Percentiles rank a stretch among this genome's conserved stretches.
Conservation (phyloP, 2,329 filamentous ascomycete species). For the Neopestalotiopsis sp. region DNA sequence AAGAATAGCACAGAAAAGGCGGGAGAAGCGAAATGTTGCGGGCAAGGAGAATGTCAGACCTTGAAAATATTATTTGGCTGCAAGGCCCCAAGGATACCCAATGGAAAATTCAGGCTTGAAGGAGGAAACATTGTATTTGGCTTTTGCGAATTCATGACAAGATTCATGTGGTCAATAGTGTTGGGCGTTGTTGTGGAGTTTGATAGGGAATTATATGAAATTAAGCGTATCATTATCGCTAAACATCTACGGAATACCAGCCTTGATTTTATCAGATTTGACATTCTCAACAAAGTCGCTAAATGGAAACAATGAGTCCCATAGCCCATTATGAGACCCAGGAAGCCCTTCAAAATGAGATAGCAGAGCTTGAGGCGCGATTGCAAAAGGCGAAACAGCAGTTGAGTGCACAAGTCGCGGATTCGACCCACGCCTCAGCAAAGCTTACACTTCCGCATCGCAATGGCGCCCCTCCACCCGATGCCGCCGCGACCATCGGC, state of each 20-base stretch:
- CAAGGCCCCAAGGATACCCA: not conserved
- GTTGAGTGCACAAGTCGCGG: conserved; percentile 22
- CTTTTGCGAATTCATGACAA: not conserved
- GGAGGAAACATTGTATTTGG: not conserved
- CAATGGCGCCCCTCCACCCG: conserved; percentile 17
- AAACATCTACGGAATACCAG: not conserved
- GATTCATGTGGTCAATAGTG: not conserved
- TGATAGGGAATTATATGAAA: conserved; percentile 16
- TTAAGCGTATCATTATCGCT: conserved; percentile 10
- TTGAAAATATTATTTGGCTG: not conserved
- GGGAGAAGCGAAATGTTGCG: conserved; percentile 49
- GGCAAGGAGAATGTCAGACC: conserved; percentile 36
- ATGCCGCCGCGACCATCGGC: not conserved
- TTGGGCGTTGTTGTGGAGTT: conserved; percentile 13
- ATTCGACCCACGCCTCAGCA: conserved; percentile 17
- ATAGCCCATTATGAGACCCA: conserved; percentile 20
- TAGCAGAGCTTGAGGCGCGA: conserved; percentile 60
- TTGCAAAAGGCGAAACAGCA: conserved; percentile 46
- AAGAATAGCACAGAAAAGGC: conserved; percentile 57
- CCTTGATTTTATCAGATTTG: not conserved
- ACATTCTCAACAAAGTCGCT: not conserved
- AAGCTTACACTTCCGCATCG: conserved; percentile 2
- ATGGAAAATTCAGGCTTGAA: not conserved
- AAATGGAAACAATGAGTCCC: conserved; percentile 37
- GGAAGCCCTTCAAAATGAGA: conserved; percentile 53